These are phyloP conservation scores for Mortierella sp. DNA, from an alignment of 371 early-diverging fungal species.

Conservation along the genomic window DNA sequence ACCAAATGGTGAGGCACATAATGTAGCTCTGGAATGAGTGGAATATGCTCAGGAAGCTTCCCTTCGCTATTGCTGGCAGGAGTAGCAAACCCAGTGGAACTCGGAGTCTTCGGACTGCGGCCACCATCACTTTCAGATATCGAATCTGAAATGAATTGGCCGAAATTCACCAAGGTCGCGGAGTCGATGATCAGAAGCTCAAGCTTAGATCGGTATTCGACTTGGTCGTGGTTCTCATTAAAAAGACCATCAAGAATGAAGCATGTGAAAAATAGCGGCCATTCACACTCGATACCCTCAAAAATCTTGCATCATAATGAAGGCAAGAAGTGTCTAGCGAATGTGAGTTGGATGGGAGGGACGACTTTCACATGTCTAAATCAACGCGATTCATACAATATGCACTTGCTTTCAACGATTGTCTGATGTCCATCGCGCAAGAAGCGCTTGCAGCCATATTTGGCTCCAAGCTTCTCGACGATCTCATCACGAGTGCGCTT, in stretches of 20 bases:
- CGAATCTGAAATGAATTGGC: slow-evolving; percentile 51
- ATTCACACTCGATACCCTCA: slow-evolving; percentile 90
- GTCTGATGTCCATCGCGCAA: slow-evolving; percentile 93
- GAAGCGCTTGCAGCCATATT: slow-evolving; percentile 90
- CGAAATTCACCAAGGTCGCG: slow-evolving; percentile 60
- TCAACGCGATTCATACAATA: not conserved
- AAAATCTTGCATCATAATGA: slow-evolving; percentile 90
- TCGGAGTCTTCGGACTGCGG: slow-evolving; percentile 43
- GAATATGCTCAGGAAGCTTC: slow-evolving; percentile 57
- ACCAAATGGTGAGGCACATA: slow-evolving; percentile 81
- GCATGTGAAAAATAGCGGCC: slow-evolving; percentile 94
- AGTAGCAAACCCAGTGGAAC: slow-evolving; percentile 46
- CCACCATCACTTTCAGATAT: slow-evolving; percentile 53
- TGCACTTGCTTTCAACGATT: slow-evolving; percentile 67
- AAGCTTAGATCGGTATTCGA: slow-evolving; percentile 76
- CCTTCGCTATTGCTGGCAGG: slow-evolving; percentile 38
- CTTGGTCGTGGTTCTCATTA: slow-evolving; percentile 75
- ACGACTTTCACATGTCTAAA: not conserved
- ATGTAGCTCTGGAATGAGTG: slow-evolving; percentile 84
- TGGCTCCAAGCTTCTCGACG: slow-evolving; percentile 85
- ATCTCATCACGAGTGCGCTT: slow-evolving; percentile 80
- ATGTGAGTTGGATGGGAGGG: no score
- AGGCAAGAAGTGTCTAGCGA: slow-evolving; percentile 74
- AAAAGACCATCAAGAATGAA: slow-evolving; percentile 88
- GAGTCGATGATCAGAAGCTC: slow-evolving; percentile 82